A percentile compares a stretch with the other conserved stretches of the same genome.
phyloP scores from a whole-genome alignment of 768 basidiomycete genomes.

The Tylopilus subfusipes region DNA sequence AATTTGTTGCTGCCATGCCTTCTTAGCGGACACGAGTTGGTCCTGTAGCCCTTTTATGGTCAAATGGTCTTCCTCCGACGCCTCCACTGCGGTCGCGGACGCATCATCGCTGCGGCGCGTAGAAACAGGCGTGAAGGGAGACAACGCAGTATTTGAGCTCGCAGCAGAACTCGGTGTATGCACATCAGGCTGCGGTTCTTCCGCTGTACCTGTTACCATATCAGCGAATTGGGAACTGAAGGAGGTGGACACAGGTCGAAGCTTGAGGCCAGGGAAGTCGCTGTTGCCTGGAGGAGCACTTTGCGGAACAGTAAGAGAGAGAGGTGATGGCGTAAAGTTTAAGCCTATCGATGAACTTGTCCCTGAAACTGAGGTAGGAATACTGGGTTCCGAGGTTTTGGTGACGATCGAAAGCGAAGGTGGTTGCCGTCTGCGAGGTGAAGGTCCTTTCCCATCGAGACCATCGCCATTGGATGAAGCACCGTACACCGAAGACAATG shows the following conservation, averaged over 20 bases:
- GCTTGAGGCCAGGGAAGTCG: conserved; percentile 62
- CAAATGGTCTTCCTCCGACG: conserved; percentile 41
- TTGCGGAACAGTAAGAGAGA: conserved; percentile 36
- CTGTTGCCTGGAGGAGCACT: conserved; percentile 65
- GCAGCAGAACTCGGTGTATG: conserved; percentile 49
- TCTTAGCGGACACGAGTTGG: conserved; percentile 53
- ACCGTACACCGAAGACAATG: conserved; percentile 15
- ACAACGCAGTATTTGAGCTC: conserved; percentile 40
- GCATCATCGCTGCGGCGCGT: conserved; percentile 34
- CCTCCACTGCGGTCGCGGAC: conserved; percentile 20
- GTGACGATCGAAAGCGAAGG: conserved; percentile 31
- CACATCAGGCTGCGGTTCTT: conserved; percentile 37
- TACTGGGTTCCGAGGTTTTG: conserved; percentile 12
- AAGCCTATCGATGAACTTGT: conserved; percentile 6
- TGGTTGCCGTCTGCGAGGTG: conserved; percentile 27
- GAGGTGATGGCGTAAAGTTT: conserved; percentile 7
- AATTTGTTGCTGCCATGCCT: conserved; percentile 68
- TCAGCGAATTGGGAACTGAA: conserved; percentile 69
- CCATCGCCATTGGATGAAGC: conserved; percentile 7
- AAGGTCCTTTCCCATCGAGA: conserved; percentile 22
- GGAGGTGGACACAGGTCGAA: conserved; percentile 72
- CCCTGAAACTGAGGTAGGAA: conserved; percentile 15
- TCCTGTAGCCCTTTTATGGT: conserved; percentile 57
- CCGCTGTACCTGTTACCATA: conserved; percentile 30
- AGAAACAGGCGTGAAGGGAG: conserved; percentile 46